Evolutionary conservation across 1,139 yeast species (phyloP).

Genomic region (Candida sanyaensis): DNA sequence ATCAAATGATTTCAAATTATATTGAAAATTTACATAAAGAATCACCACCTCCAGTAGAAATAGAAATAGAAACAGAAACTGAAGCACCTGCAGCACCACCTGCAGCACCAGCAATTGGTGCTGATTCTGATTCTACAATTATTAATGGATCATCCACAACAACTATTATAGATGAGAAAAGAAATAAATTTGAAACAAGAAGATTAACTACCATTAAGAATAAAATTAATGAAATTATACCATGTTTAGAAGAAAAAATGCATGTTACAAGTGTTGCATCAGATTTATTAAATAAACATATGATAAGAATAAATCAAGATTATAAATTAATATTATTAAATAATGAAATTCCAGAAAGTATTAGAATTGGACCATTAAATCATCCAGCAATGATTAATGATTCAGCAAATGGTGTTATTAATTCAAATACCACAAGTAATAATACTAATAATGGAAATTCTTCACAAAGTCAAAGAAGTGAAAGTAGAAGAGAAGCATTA

Average conservation of each 20-base stretch:
- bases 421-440: conserved; percentile 1
- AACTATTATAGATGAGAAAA: not conserved
- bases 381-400: conserved; percentile 87
- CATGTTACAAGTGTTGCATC: conserved; percentile 93
- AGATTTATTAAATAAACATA: conserved; percentile 70
- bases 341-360: conserved; percentile 71
- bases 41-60: not conserved
- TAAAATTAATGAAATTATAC: conserved; percentile 71
- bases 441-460: conserved; percentile 39
- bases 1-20: conserved; percentile 57
- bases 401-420: conserved; percentile 33
- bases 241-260: conserved; percentile 95
- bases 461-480: conserved; percentile 73
- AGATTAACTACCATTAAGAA: conserved; percentile 41
- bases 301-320: conserved; percentile 76
- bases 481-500: conserved; percentile 86
- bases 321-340: conserved; percentile 68
- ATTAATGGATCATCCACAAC: no score
- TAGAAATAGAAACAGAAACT: not conserved
- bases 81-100: conserved; percentile 4
- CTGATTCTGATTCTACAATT: no score
- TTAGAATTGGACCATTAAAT: conserved; percentile 71
- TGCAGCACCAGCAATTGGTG: not conserved
- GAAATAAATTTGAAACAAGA: conserved; percentile 12
- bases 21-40: conserved; percentile 42